Evolutionary conservation across 192 early-diverging fungal species (phyloP), one percentile per base, ranked within the genome.

Genomic region (Chytriomyces confervae): DNA sequence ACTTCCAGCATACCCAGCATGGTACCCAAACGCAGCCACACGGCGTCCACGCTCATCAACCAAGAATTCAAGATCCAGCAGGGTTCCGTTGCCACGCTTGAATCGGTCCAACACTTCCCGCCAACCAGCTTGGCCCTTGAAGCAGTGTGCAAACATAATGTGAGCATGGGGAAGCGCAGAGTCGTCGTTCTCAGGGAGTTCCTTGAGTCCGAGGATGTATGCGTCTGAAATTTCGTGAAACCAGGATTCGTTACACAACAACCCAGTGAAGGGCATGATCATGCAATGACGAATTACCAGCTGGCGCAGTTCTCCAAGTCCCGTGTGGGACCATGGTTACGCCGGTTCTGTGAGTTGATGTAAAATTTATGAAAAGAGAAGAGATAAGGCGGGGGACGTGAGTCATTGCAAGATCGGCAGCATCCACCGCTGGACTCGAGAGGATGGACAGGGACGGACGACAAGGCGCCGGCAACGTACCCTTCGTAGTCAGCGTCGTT

Each of bases 131-230:
- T 98, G 97, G 76, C 89, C 84, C 90, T 98, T 98, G 90, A 90
- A 98, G 88, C 97, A 98, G 83, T 98, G 97, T 53, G 97, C 97
- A 84, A 98, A 98, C 89, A 96, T 96, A 79, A 98, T 96, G 86
- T 98, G 97, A 61, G 90, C 90, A 82, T 99, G 97, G 13, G 89
- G 83, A 24, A 99, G 90, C 62, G 97, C 94, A 29, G 93, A 90
- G 50, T 89, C 84, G 85, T 97, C 96, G 82, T 93, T 92, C 79
- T 97, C 95, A 44, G 97, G 96, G 27, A 99, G 89, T 82, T 99
- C 97, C 90, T 99, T 99, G 61, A 99, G 89, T 16, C 95, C 97
- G 45, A 96, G 89, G 79, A 99, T 94, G 78, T 95, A 97, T n/a
- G 96, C 95, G 62, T 95, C 92, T 50, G 77, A 20, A 6, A 18